Percentiles rank a stretch among this genome's conserved stretches.
phyloP scores from a whole-genome alignment of 2,329 filamentous ascomycete genomes.

The Fusarium sp. region DNA sequence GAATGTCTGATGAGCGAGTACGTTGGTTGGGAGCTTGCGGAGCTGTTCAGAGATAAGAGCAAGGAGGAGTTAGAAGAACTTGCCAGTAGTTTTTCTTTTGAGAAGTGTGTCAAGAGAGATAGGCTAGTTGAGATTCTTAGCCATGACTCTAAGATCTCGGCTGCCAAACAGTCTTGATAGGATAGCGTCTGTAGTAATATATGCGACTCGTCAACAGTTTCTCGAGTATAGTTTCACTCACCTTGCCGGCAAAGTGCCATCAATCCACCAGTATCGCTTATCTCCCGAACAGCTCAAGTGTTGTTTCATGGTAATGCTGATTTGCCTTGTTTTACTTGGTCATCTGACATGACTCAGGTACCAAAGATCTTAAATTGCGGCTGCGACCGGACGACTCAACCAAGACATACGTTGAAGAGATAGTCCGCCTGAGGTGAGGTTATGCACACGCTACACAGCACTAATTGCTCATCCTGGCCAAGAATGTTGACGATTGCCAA shows the following conservation, averaged over 20 bases:
- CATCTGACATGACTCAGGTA: too few relatives aligned
- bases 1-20: slow-evolving; percentile 61
- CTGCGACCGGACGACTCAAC: too few relatives aligned
- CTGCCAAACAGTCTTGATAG: not conserved
- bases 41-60: slow-evolving; percentile 64
- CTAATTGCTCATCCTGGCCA: not conserved
- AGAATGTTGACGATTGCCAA: not conserved
- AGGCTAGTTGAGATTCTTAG: slow-evolving; percentile 63
- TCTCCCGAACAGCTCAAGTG: too few relatives aligned
- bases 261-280: too few relatives aligned
- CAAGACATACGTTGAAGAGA: too few relatives aligned
- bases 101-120: slow-evolving; percentile 65
- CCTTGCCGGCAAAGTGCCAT: too few relatives aligned
- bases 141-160: slow-evolving; percentile 16
- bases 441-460: not conserved
- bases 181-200: not conserved
- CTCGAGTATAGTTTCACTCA: too few relatives aligned
- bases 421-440: not conserved
- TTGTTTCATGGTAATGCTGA: too few relatives aligned
- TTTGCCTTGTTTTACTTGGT: too few relatives aligned
- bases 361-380: too few relatives aligned
- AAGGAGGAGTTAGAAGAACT: slow-evolving; percentile 66
- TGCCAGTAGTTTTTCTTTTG: slow-evolving; percentile 64
- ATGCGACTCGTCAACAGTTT: not conserved
- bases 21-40: slow-evolving; percentile 66